Evolutionary conservation across 192 early-diverging fungal species (phyloP).

Genomic region (Umbelopsis ramanniana): DNA sequence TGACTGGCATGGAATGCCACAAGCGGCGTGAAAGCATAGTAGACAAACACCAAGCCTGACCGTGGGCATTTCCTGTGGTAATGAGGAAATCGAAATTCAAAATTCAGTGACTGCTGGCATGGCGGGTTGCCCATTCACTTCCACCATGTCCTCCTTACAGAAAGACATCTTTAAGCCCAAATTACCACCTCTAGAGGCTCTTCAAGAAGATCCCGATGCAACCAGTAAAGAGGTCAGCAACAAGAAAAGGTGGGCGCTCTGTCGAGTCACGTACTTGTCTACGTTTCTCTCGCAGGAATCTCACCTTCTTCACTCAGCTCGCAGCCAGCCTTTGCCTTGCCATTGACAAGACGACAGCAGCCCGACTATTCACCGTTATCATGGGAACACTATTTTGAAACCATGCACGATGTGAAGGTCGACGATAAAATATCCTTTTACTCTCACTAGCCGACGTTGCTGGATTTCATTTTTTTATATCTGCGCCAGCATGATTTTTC

Average conservation of each 20-base stretch:
- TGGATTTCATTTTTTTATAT: background rate
- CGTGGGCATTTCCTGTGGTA: background rate
- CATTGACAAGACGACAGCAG: conserved; percentile 1
- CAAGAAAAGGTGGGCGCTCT: background rate
- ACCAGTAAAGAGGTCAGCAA: background rate
- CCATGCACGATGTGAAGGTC: conserved; percentile 37
- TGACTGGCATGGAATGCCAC: background rate
- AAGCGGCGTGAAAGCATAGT: background rate
- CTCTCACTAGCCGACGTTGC: conserved; percentile 32
- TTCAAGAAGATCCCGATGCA: conserved; percentile 13
- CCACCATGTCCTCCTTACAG: conserved; percentile 34
- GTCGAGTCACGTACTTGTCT: too few species aligned
- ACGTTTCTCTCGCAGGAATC: background rate
- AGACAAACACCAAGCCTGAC: background rate
- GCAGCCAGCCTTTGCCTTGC: background rate
- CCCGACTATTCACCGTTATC: conserved; percentile 43
- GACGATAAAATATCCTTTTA: conserved; percentile 47
- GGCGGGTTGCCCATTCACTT: too few species aligned
- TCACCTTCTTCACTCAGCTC: background rate
- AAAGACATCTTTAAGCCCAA: conserved; percentile 35
- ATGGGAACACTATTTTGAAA: conserved; percentile 64
- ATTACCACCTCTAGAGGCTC: conserved; percentile 16
- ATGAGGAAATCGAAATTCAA: background rate
- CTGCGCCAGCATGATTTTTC: background rate
- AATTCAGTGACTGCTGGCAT: conserved; percentile 9